Evolutionary conservation across 2,329 filamentous ascomycete genomes (phyloP).

Genomic region (Helotiales sp.): DNA sequence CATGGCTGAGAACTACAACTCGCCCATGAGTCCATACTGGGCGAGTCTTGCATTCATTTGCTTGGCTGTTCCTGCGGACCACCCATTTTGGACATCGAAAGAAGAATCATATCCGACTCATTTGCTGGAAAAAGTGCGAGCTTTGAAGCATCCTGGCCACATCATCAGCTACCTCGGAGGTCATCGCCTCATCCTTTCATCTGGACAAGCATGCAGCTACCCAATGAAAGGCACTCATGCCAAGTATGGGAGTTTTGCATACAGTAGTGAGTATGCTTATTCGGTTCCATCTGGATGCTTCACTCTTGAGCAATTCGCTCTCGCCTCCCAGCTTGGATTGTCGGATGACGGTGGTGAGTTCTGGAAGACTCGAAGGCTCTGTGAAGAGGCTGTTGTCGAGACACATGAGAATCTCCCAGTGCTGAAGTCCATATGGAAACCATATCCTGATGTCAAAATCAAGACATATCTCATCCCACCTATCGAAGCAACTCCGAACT

Average conservation of each 20-base stretch:
- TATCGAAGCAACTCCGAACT: conserved; percentile 57
- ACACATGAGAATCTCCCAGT: conserved; percentile 54
- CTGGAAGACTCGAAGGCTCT: conserved; percentile 74
- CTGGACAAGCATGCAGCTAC: conserved; percentile 80
- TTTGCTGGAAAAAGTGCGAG: conserved; percentile 57
- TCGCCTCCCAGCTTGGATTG: conserved; percentile 73
- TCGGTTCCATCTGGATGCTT: conserved; percentile 75
- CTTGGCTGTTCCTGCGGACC: conserved; percentile 65
- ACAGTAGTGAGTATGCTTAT: conserved; percentile 74
- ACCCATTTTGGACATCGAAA: conserved; percentile 72
- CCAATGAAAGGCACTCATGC: conserved; percentile 79
- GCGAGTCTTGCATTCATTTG: conserved; percentile 77
- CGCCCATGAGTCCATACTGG: conserved; percentile 72
- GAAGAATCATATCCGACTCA: conserved; percentile 61
- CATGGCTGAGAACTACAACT: conserved; percentile 83
- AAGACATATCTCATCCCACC: conserved; percentile 67
- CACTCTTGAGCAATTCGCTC: conserved; percentile 73
- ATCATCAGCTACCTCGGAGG: conserved; percentile 71
- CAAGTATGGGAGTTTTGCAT: conserved; percentile 79
- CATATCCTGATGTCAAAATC: conserved; percentile 67
- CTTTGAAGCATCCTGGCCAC: conserved; percentile 68
- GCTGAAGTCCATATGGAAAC: conserved; percentile 69
- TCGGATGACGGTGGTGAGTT: conserved; percentile 77
- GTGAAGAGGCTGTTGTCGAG: conserved; percentile 64
- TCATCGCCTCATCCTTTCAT: conserved; percentile 74